Evolutionary conservation across 139 green algal genomes (phyloP).

Genomic region (Edaphochlamys debaryana): DNA sequence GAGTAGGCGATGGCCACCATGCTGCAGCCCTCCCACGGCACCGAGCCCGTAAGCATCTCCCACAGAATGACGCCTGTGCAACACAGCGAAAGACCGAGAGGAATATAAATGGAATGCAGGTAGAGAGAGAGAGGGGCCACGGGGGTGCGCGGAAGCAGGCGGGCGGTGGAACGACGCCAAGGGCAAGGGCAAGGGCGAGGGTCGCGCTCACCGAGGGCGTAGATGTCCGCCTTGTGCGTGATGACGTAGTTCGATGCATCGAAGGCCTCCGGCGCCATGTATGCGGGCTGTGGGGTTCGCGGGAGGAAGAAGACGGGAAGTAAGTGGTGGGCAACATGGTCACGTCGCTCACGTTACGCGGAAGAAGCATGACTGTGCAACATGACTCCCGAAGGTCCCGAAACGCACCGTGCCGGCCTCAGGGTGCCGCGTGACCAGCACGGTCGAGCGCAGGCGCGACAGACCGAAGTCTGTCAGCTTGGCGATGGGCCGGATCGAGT

Average conservation of each 20-base stretch:
- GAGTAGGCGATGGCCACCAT: slow-evolving; percentile 45
- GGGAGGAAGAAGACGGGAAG: neutral
- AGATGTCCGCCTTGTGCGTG: slow-evolving; percentile 39
- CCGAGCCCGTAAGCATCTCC: slow-evolving; percentile 32
- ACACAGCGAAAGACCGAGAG: neutral
- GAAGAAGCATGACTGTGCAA: too few species aligned
- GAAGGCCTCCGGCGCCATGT: slow-evolving; percentile 38
- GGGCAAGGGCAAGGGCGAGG: too few species aligned
- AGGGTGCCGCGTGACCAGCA: neutral
- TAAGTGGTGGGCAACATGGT: neutral
- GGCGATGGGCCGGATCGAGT: slow-evolving; percentile 10
- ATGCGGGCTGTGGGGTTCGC: slow-evolving; percentile 14
- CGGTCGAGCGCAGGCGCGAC: neutral
- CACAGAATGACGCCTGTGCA: slow-evolving; percentile 25
- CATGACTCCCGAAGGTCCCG: too few species aligned
- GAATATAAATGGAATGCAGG: too few species aligned
- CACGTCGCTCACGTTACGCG: too few species aligned
- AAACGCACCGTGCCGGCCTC: neutral
- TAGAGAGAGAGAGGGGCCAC: too few species aligned
- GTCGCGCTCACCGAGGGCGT: slow-evolving; percentile 11
- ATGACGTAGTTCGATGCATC: slow-evolving; percentile 35
- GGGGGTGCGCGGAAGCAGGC: too few species aligned
- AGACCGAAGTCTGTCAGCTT: slow-evolving; percentile 24
- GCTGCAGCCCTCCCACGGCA: slow-evolving; percentile 40
- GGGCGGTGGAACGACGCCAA: too few species aligned